A percentile compares a stretch with the other conserved stretches of the same genome.
phyloP scores from a whole-genome alignment of 805 yeast species.

The Metschnikowia amazonensis region DNA sequence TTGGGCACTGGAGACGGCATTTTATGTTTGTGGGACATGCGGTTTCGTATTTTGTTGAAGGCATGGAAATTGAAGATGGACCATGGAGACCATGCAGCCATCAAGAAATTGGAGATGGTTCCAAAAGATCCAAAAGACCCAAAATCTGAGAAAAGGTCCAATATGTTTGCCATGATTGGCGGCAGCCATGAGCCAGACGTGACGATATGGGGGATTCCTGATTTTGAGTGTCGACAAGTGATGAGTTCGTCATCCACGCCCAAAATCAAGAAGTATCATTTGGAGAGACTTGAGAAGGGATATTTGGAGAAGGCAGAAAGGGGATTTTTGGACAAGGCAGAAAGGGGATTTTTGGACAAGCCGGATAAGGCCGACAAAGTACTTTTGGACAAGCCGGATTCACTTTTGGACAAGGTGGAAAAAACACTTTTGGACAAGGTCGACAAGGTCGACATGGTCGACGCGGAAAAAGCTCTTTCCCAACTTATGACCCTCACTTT shows the following conservation, averaged over 20 bases:
- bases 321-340: no score
- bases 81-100: constrained; percentile 30
- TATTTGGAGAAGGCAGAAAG: no score
- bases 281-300: no score
- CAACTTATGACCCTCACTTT: constrained; percentile 19
- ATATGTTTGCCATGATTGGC: constrained; percentile 52
- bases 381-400: no score
- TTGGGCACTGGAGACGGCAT: constrained; percentile 75
- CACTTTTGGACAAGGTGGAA: no score
- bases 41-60: constrained; percentile 58
- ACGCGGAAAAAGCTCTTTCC: constrained; percentile 18
- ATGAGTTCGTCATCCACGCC: constrained; percentile 22
- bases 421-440: no score
- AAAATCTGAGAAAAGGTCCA: no score
- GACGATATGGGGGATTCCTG: constrained; percentile 73
- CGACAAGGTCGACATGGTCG: no score
- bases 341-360: no score
- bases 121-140: no score
- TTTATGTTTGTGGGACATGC: constrained; percentile 75
- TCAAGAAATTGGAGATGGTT: constrained; percentile 44
- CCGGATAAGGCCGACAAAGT: no score
- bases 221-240: constrained; percentile 49
- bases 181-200: constrained; percentile 60
- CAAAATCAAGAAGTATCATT: constrained; percentile 21
- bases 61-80: constrained; percentile 57